Evolutionary conservation across 768 basidiomycete species (phyloP), one percentile per base, ranked within the genome.

Genomic region (Lenzites betulinus): DNA sequence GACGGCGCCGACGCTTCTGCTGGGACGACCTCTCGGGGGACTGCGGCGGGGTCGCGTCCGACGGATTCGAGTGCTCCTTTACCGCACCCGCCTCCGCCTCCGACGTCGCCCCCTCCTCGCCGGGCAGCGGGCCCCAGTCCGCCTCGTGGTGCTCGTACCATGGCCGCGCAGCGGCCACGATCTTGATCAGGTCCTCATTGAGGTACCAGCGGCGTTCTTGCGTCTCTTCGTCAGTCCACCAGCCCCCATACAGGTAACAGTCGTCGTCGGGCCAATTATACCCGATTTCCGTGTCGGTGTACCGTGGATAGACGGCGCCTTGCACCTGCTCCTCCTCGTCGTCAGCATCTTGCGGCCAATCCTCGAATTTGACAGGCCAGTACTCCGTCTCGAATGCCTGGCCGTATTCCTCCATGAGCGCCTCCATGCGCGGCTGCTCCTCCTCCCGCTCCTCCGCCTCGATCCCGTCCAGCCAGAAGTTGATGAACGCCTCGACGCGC

Each of bases 391-490:
- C 63, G 62, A 64, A 60, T 70, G 64, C 59, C 0, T 69, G 73
- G 50, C 77, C 76, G 68, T 81, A 70, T 58, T 69, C 67, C 46
- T 80, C 76, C 25, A 82, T 70, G 64, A 83, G 83, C 7, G 78
- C 74, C 61, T 80, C 81, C 70, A 82, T 60, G 25, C 70, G 74
- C 33, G 77, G 68, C 44, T 77, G 73, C 42, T 79, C 74, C 4
- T 65, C 47, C 6, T 79, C 82, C 16, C 73, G 73, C 71, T 77
- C 75, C 22, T 80, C 83, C 1, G 80, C 82, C 48, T 76, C 72
- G 6, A 85, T 72, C 0, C 78, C 81, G 13, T 76, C 70, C 44
- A 76, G 74, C 84, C 84, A 86, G 69, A 83, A 85, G 3, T 79
- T 79, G 35, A 86, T 77, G 64, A 83, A 64, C 66, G 83, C 81